phyloP scores from a whole-genome alignment of 2,329 filamentous ascomycete genomes.

The Trichoderma aggressivum region DNA sequence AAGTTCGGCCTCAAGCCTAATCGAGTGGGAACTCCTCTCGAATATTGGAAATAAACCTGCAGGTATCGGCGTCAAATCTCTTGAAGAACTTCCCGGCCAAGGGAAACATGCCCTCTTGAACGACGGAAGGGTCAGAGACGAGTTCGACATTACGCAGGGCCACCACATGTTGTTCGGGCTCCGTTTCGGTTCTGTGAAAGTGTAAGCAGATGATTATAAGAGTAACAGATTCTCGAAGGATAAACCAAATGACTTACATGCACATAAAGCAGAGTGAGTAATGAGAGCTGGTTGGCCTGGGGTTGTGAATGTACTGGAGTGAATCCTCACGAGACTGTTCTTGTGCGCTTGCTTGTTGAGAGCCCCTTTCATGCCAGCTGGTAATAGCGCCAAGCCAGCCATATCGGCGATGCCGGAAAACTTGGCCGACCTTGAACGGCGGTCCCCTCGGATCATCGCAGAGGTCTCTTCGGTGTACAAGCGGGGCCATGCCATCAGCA shows the following conservation, averaged over 20 bases:
- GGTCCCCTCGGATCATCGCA: slow-evolving; percentile 23
- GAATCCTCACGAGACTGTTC: not conserved
- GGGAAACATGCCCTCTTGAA: slow-evolving; percentile 58
- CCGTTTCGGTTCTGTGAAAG: slow-evolving; percentile 30
- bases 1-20: slow-evolving; percentile 36
- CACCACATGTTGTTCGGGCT: slow-evolving; percentile 34
- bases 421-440: slow-evolving; percentile 69
- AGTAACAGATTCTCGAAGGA: not conserved
- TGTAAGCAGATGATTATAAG: not conserved
- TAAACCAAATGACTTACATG: slow-evolving; percentile 58
- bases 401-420: slow-evolving; percentile 81
- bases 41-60: slow-evolving; percentile 77
- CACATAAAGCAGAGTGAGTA: slow-evolving; percentile 69
- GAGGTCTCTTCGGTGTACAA: slow-evolving; percentile 29
- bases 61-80: slow-evolving; percentile 66
- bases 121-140: slow-evolving; percentile 45
- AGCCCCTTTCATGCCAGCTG: slow-evolving; percentile 68
- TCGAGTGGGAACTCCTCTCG: slow-evolving; percentile 83
- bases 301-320: not conserved
- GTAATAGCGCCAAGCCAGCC: slow-evolving; percentile 77
- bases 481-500: slow-evolving; percentile 42
- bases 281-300: not conserved
- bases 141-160: slow-evolving; percentile 75
- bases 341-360: slow-evolving; percentile 20
- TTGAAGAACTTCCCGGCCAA: slow-evolving; percentile 85